Base-by-base conservation (phyloP, 1,139 yeast species). In the Wickerhamomyces sp. region DNA sequence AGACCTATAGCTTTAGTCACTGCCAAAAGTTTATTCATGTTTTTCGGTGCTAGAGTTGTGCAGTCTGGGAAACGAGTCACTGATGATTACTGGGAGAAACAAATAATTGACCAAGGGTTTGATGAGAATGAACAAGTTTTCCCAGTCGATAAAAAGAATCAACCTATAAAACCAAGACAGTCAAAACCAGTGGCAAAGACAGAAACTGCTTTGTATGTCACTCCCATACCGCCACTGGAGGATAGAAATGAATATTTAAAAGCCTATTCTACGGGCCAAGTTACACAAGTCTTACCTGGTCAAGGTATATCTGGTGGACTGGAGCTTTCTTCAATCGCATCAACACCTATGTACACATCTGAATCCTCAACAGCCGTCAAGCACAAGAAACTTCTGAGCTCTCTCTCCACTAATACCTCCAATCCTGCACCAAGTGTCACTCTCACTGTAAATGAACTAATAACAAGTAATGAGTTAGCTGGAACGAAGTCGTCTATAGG, bases 21-120 rank as follows among this genome's bases (percentile, higher is more conserved):
- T 13, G 60, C 60, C 3, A 58, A 49, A 41, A 76, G 86, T 4
- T 76, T 83, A 33, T 86, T 67, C 57, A 65, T 88, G 43, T 78
- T 76, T 50, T 85, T 83, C 61, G 95, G 95, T 9, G 84, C 92
- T 2, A 68, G 78, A 34, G 67, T 82, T 34, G 64, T 86, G 31
- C 67, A 67, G 13, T 70, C 71, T 36, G 95, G 95, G 19, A 68
- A 71, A 39, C 75, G 88, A 46, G 78, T 84, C 10, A 61, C 65
- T 16, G 95, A 85, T 59, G 95, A 85, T 59, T 85, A 85, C 56
- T 85, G 92, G 88, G 95, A 84, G 56, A 74, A 71, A 28, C 61
- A 68, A 31, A 83, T 86, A 0, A 68, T 71, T 40, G 78, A 74
- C 33, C 76, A 78, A 48, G 87, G 86, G 2, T 68, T 71, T 39